Conservation (phyloP, 148 eudicot genomes). For the Silene uniflora region DNA sequence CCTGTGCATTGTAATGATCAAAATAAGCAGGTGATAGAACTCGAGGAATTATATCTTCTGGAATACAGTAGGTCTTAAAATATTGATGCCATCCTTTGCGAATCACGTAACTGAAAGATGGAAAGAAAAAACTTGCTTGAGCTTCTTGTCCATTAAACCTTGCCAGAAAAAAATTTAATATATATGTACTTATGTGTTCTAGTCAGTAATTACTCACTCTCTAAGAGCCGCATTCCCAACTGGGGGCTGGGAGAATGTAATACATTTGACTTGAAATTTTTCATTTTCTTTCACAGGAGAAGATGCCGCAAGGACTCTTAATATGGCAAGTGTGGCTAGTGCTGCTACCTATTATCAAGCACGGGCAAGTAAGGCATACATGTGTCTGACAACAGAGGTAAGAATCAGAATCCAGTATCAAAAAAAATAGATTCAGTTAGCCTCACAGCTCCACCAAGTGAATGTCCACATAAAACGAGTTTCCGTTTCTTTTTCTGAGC, state of each 20-base stretch:
- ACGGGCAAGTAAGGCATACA: not conserved
- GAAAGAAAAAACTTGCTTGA: not conserved
- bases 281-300: slow-evolving; percentile 61
- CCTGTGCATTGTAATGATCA: slow-evolving; percentile 84
- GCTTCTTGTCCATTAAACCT: not conserved
- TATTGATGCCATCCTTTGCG: slow-evolving; percentile 92
- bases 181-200: not conserved
- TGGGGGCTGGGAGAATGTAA: slow-evolving; percentile 98
- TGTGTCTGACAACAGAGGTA: not conserved
- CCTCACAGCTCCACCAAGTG: slow-evolving; percentile 99
- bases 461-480: slow-evolving; percentile 98
- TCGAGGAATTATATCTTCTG: slow-evolving; percentile 95
- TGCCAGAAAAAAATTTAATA: not conserved
- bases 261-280: slow-evolving; percentile 86
- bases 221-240: slow-evolving; percentile 97
- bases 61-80: slow-evolving; percentile 95
- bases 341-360: slow-evolving; percentile 73
- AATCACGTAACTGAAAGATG: slow-evolving; percentile 67
- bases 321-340: slow-evolving; percentile 92
- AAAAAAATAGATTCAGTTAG: slow-evolving; percentile 15
- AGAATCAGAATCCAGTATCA: slow-evolving; percentile 13
- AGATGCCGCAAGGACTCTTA: slow-evolving; percentile 75
- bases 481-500: slow-evolving; percentile 92
- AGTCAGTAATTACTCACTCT: slow-evolving; percentile 52
- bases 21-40: slow-evolving; percentile 95